Base-by-base conservation (phyloP, 139 green algal species). In the Chlorella sorokiniana region DNA sequence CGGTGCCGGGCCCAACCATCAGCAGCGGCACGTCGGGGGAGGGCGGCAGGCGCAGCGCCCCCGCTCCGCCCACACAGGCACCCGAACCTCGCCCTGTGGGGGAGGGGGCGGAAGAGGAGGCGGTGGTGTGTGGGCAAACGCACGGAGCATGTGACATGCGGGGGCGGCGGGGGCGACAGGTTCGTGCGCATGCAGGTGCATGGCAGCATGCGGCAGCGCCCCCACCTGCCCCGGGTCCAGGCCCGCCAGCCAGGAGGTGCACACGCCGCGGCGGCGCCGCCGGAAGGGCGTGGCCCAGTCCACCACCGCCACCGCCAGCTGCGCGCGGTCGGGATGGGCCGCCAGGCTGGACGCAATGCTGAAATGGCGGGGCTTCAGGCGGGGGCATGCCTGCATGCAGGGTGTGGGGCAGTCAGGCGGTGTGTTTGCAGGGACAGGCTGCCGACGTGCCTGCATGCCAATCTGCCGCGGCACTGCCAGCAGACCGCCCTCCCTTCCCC, bases 241-340 rank as follows among this genome's bases (percentile, higher is more conserved):
- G 33, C 35, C 38, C 0, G 90, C 92, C 18, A 99, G 86, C 91
- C 92, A 97, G 8, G 80, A 81, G 27, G 93, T 96, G 85, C 93
- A 96, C 67, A 99, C 87, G 9, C 96, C 96, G 2, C 84, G 83
- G 63, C 68, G 80, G 18, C 83, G 83, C 11, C 83, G 76, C 67
- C 77, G 78, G 80, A 79, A 79, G 41, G 90, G 88, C 5, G 90
- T 92, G 37, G 71, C 52, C 86, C 88, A 95, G 6, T 93, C 65
- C 40, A 98, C 95, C 3, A 98, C 87, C 0, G 96, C 95, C n/a
- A 94, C 91, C 1, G 91, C 91, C 14, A 99, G 63, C 76, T 97
- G 90, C 14, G 83, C 88, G 10, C 81, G 56, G 16, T 65, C 29
- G 0, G 88, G 89, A 81, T 97, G 91, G 23, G 88, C 82, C 2